These are phyloP conservation scores for Oldenlandia corymbosa DNA, from an alignment of 257 asterid genomes.

Conservation along the genomic window DNA sequence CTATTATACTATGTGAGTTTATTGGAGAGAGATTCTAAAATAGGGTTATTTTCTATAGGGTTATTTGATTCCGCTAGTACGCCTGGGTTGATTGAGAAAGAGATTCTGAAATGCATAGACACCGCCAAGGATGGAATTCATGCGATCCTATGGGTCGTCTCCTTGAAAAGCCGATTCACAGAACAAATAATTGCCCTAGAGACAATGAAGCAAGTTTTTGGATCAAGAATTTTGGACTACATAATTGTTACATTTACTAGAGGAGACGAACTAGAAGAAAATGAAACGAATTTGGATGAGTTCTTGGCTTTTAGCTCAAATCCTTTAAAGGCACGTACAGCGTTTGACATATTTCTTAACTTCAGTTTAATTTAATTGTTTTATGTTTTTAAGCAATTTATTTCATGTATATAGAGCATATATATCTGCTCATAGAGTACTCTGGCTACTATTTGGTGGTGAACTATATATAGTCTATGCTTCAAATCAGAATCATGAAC, in stretches of 20 bases:
- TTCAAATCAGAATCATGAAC: too few relatives aligned
- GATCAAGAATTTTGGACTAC: conserved; percentile 42
- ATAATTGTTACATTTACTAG: conserved; percentile 67
- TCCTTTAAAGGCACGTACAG: too few relatives aligned
- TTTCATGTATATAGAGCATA: too few relatives aligned
- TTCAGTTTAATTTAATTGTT: too few relatives aligned
- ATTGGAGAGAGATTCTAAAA: background rate
- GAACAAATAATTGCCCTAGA: conserved; percentile 53
- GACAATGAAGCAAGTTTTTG: conserved; percentile 27
- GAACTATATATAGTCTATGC: too few relatives aligned
- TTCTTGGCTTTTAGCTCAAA: too few relatives aligned
- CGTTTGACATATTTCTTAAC: too few relatives aligned
- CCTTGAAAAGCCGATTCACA: conserved; percentile 56
- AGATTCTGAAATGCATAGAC: background rate
- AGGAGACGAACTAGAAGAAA: conserved; percentile 32
- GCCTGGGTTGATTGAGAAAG: background rate
- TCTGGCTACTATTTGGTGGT: too few relatives aligned
- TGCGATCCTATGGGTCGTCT: conserved; percentile 61
- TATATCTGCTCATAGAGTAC: too few relatives aligned
- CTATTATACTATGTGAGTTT: background rate
- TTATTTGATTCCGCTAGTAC: background rate
- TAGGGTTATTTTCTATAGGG: background rate
- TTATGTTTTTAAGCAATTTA: too few relatives aligned
- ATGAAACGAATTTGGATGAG: too few relatives aligned
- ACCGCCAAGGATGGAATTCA: conserved; percentile 28